Percentiles rank a stretch among this genome's conserved stretches.
Conservation (phyloP, 805 yeast species). For the Lachancea mirantina region DNA sequence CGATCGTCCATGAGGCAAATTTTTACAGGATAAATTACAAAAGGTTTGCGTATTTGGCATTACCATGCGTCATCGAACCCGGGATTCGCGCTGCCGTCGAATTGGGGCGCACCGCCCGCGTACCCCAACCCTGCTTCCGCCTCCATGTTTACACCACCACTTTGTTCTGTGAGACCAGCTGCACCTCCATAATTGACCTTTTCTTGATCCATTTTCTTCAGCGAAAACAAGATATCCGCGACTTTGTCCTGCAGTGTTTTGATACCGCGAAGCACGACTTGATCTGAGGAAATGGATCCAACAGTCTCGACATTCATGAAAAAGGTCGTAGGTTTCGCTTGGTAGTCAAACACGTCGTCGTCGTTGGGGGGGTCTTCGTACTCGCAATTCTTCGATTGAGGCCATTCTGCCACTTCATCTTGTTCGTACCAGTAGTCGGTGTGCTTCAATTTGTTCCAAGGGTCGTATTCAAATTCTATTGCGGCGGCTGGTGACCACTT, state of each 20-base stretch:
- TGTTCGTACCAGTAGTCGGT: slow-evolving; percentile 97
- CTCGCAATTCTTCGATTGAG: slow-evolving; percentile 75
- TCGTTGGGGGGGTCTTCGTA: slow-evolving; percentile 95
- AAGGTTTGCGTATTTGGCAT: slow-evolving; percentile 3
- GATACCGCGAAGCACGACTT: slow-evolving; percentile 79
- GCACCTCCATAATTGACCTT: slow-evolving; percentile 36
- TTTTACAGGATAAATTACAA: neutral
- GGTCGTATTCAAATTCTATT: slow-evolving; percentile 93
- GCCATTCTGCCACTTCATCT: slow-evolving; percentile 88
- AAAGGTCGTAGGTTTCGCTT: slow-evolving; percentile 71
- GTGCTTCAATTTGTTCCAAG: slow-evolving; percentile 96
- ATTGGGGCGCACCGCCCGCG: slow-evolving; percentile 22
- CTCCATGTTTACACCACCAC: slow-evolving; percentile 33
- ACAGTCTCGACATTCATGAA: slow-evolving; percentile 90
- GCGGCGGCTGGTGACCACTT: slow-evolving; percentile 98
- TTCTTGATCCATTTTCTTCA: slow-evolving; percentile 39
- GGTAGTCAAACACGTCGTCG: slow-evolving; percentile 78
- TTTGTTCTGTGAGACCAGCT: slow-evolving; percentile 32
- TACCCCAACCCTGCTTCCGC: slow-evolving; percentile 29
- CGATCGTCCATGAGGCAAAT: neutral
- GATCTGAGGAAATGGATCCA: slow-evolving; percentile 83
- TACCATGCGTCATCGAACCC: slow-evolving; percentile 32
- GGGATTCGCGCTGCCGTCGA: slow-evolving; percentile 22
- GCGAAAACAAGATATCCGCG: slow-evolving; percentile 79
- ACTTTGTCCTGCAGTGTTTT: slow-evolving; percentile 81